These are phyloP conservation scores for Cercospora zeae-maydis DNA, from an alignment of 2,329 filamentous ascomycete species.

Conservation along the genomic window DNA sequence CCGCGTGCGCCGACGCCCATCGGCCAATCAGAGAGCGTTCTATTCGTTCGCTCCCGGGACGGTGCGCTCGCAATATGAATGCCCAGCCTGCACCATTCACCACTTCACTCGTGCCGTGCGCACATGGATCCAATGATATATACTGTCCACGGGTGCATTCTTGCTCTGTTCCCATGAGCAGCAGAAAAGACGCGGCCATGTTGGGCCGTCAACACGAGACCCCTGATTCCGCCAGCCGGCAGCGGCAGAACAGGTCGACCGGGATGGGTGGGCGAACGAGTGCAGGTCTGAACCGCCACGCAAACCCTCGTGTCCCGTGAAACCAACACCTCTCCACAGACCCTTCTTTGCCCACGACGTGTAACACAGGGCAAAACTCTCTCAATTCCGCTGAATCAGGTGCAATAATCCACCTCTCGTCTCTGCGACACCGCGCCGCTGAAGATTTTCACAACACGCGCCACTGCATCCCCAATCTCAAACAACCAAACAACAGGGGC, in stretches of 20 bases:
- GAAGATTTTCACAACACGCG: slow-evolving; percentile 1
- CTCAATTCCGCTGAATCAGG: background rate
- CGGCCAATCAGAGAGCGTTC: background rate
- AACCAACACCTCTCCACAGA: background rate
- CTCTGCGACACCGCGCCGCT: background rate
- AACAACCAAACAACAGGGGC: no score
- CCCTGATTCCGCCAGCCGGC: background rate
- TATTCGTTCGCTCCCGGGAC: background rate
- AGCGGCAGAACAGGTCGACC: background rate
- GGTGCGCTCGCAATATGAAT: background rate
- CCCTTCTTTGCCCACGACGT: background rate
- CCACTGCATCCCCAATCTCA: no score
- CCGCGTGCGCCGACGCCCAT: background rate
- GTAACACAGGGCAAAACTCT: background rate
- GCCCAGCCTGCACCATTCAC: background rate
- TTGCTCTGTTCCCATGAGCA: background rate
- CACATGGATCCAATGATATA: no score
- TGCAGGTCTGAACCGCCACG: slow-evolving; percentile 7
- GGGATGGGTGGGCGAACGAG: background rate
- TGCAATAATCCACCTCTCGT: no score
- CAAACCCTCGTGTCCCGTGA: slow-evolving; percentile 16
- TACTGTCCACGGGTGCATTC: no score
- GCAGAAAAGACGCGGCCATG: background rate
- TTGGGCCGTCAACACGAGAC: background rate
- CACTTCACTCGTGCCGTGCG: background rate